Conservation (phyloP, 2,329 filamentous ascomycete species). For the Fusarium sp. region DNA sequence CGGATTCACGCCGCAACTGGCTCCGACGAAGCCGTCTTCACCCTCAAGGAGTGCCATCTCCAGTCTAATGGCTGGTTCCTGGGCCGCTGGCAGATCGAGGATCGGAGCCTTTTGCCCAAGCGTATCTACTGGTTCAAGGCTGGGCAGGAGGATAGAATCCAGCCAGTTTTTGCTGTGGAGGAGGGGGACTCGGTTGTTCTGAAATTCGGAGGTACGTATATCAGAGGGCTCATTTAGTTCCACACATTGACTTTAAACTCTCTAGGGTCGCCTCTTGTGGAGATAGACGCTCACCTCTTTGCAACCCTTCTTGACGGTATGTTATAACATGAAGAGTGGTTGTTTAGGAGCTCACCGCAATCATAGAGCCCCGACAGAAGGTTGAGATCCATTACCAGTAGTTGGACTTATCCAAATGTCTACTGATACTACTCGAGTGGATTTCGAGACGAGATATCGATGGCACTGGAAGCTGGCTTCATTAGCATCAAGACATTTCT, state of each 20-base stretch:
- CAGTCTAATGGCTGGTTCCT: slow-evolving; percentile 8
- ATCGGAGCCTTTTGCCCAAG: slow-evolving; percentile 14
- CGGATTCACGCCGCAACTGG: slow-evolving; percentile 1
- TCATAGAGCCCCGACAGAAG: not conserved
- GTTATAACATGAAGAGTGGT: not conserved
- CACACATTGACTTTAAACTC: not conserved
- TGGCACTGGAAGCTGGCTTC: not conserved
- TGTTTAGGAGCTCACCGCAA: not conserved
- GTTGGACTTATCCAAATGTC: not conserved
- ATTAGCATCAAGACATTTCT: not conserved
- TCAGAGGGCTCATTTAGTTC: not conserved
- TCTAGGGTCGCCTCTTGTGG: not conserved
- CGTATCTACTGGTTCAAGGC: not conserved
- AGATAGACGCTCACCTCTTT: not conserved
- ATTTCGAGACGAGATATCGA: not conserved
- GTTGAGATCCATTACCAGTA: not conserved
- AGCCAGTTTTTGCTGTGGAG: not conserved
- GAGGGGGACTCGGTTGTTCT: not conserved
- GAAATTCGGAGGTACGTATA: slow-evolving; percentile 3
- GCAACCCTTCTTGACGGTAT: not conserved
- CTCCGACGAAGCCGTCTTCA: slow-evolving; percentile 12
- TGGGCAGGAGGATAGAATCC: accelerated
- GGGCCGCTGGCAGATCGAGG: slow-evolving; percentile 2
- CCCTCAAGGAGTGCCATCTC: not conserved
- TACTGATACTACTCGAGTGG: not conserved